These are phyloP conservation scores for Gracilaria domingensis DNA, from an alignment of 23 red algal genomes.

Conservation along the genomic window DNA sequence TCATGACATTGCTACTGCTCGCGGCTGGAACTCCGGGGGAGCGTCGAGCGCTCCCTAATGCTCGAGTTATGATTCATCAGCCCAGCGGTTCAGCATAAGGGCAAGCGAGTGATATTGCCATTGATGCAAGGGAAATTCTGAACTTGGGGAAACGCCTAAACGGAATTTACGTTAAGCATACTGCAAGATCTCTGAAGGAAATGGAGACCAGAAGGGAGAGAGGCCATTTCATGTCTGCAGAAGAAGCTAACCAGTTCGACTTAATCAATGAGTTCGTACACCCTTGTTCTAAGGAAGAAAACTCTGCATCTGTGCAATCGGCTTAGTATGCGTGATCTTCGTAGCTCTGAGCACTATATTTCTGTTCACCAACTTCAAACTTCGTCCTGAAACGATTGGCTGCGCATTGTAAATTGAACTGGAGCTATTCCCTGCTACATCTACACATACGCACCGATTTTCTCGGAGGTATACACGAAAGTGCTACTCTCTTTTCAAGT, in stretches of 20 bases:
- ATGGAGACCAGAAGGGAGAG: conserved; percentile 90
- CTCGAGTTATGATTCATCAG: conserved; percentile 99
- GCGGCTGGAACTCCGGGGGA: conserved; percentile 92
- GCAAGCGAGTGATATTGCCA: conserved; percentile 96
- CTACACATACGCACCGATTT: not conserved
- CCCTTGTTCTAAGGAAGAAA: conserved; percentile 29
- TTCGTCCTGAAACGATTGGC: not conserved
- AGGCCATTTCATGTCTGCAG: conserved; percentile 95
- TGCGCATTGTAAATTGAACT: not conserved
- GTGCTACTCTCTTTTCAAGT: too few species aligned
- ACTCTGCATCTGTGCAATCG: conserved; percentile 18
- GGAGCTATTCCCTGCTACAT: not conserved
- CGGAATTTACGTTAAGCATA: conserved; percentile 81
- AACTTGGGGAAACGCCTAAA: conserved; percentile 91
- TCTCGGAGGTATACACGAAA: not conserved
- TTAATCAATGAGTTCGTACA: conserved; percentile 94
- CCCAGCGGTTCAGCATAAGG: conserved; percentile 95
- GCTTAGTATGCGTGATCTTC: not conserved
- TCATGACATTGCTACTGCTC: conserved; percentile 92
- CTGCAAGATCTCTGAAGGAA: conserved; percentile 65
- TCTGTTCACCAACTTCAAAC: not conserved
- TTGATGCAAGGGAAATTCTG: conserved; percentile 95
- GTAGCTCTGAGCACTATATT: not conserved
- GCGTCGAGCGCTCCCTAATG: conserved; percentile 86
- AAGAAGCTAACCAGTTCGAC: conserved; percentile 91